Conservation (phyloP, 2,329 filamentous ascomycete species). For the Plectosphaerella cucumerina region DNA sequence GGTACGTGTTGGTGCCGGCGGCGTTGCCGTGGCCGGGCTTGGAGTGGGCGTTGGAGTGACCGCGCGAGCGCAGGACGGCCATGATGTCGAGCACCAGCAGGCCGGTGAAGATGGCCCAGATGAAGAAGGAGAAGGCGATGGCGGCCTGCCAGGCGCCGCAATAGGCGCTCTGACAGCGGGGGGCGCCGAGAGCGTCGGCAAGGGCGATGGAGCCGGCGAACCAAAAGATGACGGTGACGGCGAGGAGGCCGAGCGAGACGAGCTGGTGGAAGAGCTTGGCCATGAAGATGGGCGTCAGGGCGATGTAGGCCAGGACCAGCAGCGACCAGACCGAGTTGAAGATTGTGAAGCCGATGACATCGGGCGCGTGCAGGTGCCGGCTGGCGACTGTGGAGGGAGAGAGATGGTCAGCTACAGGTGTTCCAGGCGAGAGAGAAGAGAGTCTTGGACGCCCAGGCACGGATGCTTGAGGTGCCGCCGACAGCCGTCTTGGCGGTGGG, state of each 20-base stretch:
- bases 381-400: slow-evolving; percentile 45
- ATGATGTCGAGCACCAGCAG: slow-evolving; percentile 43
- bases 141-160: slow-evolving; percentile 62
- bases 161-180: slow-evolving; percentile 44
- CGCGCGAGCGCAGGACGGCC: slow-evolving; percentile 36
- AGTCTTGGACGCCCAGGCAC: background rate
- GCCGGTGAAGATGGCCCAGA: slow-evolving; percentile 49
- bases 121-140: slow-evolving; percentile 62
- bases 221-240: slow-evolving; percentile 81
- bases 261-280: slow-evolving; percentile 58
- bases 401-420: background rate
- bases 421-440: background rate
- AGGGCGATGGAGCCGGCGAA: slow-evolving; percentile 80
- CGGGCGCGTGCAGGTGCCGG: slow-evolving; percentile 37
- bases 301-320: slow-evolving; percentile 66
- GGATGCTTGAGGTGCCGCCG: no score
- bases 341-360: slow-evolving; percentile 69
- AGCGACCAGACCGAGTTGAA: slow-evolving; percentile 76
- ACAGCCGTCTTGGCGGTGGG: background rate
- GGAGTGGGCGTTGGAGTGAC: slow-evolving; percentile 17
- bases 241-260: slow-evolving; percentile 63
- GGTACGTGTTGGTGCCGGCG: slow-evolving; percentile 6
- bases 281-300: slow-evolving; percentile 61
- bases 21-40: slow-evolving; percentile 7
- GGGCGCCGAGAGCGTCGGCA: slow-evolving; percentile 58